These are phyloP conservation scores for Torrubiella hemipterigena DNA, from an alignment of 2,329 filamentous ascomycete species.

Conservation along the genomic window DNA sequence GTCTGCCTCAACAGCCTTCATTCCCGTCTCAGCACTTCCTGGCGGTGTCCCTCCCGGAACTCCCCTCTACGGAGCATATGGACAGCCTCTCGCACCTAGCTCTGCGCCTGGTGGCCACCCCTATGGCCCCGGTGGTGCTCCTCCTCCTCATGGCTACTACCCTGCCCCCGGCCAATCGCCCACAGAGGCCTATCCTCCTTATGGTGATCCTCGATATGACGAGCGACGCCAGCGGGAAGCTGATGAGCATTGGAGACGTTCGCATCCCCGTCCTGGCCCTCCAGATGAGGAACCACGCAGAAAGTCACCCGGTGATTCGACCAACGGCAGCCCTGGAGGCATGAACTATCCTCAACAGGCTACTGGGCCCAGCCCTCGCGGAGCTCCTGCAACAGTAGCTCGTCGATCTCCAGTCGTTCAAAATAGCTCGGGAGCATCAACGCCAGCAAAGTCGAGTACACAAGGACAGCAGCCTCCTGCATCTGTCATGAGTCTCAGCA, in stretches of 20 bases:
- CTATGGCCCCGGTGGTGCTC: slow-evolving; percentile 10
- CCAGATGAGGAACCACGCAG: slow-evolving; percentile 36
- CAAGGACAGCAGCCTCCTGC: slow-evolving; percentile 13
- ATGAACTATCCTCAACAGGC: slow-evolving; percentile 26
- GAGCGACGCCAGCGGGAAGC: slow-evolving; percentile 22
- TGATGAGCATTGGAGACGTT: slow-evolving; percentile 29
- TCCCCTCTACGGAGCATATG: slow-evolving; percentile 44
- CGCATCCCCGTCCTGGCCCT: slow-evolving; percentile 27
- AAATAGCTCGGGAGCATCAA: slow-evolving; percentile 22
- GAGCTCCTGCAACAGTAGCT: slow-evolving; percentile 7
- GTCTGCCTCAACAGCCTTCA: slow-evolving; percentile 43
- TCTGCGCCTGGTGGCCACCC: slow-evolving; percentile 10
- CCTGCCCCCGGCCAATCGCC: slow-evolving; percentile 30
- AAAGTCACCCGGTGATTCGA: slow-evolving; percentile 38
- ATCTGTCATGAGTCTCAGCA: slow-evolving; percentile 42
- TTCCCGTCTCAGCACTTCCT: slow-evolving; percentile 45
- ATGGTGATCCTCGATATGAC: slow-evolving; percentile 21
- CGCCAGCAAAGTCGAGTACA: slow-evolving; percentile 13
- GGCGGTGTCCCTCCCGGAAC: slow-evolving; percentile 46
- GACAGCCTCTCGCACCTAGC: slow-evolving; percentile 34
- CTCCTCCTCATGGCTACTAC: slow-evolving; percentile 27
- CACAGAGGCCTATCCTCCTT: slow-evolving; percentile 28
- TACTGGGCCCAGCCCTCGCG: slow-evolving; percentile 22
- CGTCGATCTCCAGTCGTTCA: slow-evolving; percentile 24
- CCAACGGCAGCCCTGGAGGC: slow-evolving; percentile 33